Evolutionary conservation across 495 filamentous ascomycete genomes (phyloP).

Genomic region (Neurospora sp.): DNA sequence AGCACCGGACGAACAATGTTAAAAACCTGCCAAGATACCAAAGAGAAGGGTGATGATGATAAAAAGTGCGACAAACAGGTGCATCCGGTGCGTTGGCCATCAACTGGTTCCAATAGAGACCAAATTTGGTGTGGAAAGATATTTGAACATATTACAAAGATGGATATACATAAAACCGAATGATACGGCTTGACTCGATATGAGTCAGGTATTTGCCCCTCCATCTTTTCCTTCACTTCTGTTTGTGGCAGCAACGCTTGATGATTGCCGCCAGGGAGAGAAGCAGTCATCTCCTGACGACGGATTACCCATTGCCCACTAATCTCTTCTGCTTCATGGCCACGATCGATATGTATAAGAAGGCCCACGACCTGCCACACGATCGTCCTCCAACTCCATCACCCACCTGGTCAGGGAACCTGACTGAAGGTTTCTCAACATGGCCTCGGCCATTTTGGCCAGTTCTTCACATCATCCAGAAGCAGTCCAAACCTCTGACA

Average conservation of each 20-base stretch:
- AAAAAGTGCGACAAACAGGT: neutral
- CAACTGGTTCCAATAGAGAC: neutral
- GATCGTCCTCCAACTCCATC: neutral
- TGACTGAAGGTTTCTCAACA: neutral
- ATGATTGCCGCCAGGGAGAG: neutral
- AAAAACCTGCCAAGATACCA: neutral
- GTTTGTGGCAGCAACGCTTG: neutral
- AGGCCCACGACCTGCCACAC: neutral
- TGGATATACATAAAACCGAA: neutral
- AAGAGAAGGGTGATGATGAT: neutral
- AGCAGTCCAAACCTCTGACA: neutral
- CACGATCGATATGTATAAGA: neutral
- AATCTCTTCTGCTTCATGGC: neutral
- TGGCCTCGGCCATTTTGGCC: neutral
- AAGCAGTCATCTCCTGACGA: neutral
- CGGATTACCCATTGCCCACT: neutral
- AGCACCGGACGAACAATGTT: neutral
- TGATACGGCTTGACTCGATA: neutral
- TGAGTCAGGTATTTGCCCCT: neutral
- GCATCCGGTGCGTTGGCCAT: neutral
- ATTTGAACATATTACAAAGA: neutral
- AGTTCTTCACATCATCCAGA: neutral
- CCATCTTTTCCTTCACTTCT: neutral
- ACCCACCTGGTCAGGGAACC: neutral
- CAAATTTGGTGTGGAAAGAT: neutral